Percentiles rank a stretch among this genome's conserved stretches.
phyloP scores from a whole-genome alignment of 352 stramenopile genomes.

The Phytophthora aleatoria region DNA sequence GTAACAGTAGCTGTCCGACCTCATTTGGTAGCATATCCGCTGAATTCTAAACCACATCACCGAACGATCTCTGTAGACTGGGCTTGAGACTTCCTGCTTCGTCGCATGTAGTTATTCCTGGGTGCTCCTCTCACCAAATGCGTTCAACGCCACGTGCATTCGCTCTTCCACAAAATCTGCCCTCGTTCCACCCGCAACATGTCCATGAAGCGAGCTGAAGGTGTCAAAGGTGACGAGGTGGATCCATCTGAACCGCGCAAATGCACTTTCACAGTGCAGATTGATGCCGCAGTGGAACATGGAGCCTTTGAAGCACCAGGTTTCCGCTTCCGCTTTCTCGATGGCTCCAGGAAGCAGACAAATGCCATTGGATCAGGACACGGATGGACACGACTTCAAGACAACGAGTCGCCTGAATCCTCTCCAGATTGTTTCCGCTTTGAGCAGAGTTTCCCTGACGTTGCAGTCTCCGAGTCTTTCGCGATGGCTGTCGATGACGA shows the following conservation, averaged over 20 bases:
- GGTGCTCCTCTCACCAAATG: not conserved
- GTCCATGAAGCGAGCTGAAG: conserved; percentile 18
- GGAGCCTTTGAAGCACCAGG: conserved; percentile 48
- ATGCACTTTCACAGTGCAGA: conserved; percentile 65
- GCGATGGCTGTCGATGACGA: conserved; percentile 55
- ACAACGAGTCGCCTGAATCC: not conserved
- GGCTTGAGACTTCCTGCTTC: not conserved
- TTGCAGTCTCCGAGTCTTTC: conserved; percentile 56
- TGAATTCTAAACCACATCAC: too few relatives aligned
- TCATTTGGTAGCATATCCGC: too few relatives aligned
- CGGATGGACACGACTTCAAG: conserved; percentile 37
- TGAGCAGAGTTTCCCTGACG: conserved; percentile 50
- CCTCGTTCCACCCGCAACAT: not conserved
- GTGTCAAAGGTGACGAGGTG: conserved; percentile 14
- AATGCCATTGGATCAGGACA: conserved; percentile 32
- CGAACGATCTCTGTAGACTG: too few relatives aligned
- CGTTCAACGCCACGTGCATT: not conserved
- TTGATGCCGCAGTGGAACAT: conserved; percentile 55
- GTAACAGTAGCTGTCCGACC: not conserved
- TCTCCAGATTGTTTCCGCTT: conserved; percentile 38
- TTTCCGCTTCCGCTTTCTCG: conserved; percentile 76
- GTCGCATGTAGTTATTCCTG: conserved; percentile 31
- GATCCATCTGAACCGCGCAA: conserved; percentile 33
- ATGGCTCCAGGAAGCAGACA: conserved; percentile 66
- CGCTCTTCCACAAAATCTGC: not conserved